A percentile compares a stretch with the other conserved stretches of the same genome.
Conservation (phyloP, 805 yeast species). For the Jamesozyma rosinii region DNA sequence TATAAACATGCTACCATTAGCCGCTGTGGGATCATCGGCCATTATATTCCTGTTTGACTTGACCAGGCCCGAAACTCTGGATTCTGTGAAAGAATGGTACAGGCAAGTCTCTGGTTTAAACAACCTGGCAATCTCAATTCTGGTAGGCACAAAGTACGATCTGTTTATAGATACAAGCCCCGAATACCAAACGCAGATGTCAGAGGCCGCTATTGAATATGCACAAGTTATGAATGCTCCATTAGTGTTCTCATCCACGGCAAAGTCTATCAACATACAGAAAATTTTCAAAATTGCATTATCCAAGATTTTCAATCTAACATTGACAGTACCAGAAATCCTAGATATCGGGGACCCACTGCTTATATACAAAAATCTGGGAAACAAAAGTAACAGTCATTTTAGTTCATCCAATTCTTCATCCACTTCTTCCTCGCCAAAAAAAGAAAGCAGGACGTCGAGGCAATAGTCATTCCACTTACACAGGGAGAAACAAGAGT, state of each 20-base stretch:
- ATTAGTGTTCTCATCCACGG: conserved; percentile 80
- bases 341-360: conserved; percentile 86
- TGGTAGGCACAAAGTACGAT: conserved; percentile 92
- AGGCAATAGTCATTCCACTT: background rate
- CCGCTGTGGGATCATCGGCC: conserved; percentile 86
- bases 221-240: conserved; percentile 85
- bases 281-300: conserved; percentile 86
- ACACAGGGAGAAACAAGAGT: background rate
- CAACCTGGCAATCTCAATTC: conserved; percentile 79
- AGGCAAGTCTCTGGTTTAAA: conserved; percentile 84
- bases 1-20: conserved; percentile 89
- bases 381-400: conserved; percentile 6
- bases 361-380: conserved; percentile 46
- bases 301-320: conserved; percentile 82
- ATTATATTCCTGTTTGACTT: conserved; percentile 83
- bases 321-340: conserved; percentile 75
- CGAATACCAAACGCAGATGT: conserved; percentile 75
- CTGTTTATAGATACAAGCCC: conserved; percentile 68
- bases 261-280: conserved; percentile 86
- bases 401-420: background rate
- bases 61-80: conserved; percentile 75
- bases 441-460: background rate
- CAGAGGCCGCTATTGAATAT: conserved; percentile 71
- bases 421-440: background rate
- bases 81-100: conserved; percentile 91